phyloP scores from a whole-genome alignment of 116 monocot species.

The Iris pallida region DNA sequence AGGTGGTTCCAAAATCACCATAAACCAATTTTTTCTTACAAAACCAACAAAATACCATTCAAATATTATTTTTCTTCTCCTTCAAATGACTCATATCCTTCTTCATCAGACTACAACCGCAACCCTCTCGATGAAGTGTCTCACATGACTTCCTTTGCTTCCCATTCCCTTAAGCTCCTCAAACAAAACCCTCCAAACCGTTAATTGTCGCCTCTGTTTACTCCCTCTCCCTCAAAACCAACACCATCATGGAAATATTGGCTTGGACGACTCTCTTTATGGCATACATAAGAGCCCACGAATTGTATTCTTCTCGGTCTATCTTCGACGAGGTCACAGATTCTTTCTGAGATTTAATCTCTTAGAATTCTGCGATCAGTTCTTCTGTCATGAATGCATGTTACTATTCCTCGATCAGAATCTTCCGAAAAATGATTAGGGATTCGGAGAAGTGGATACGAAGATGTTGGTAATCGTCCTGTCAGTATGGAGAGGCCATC shows the following conservation, averaged over 20 bases:
- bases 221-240: conserved; percentile 26
- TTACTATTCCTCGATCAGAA: conserved; percentile 8
- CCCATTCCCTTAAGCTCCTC: conserved; percentile 8
- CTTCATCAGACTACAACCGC: not conserved
- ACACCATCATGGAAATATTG: conserved; percentile 15
- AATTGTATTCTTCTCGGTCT: conserved; percentile 23
- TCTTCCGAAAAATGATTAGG: conserved; percentile 30
- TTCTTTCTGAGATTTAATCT: conserved; percentile 21
- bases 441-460: conserved; percentile 31
- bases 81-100: too few species aligned
- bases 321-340: conserved; percentile 33
- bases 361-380: conserved; percentile 47
- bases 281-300: conserved; percentile 28
- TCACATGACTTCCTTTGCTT: conserved; percentile 10
- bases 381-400: conserved; percentile 23
- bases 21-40: too few species aligned
- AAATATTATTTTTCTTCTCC: too few species aligned
- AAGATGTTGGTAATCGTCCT: conserved; percentile 35
- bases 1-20: too few species aligned
- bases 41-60: too few species aligned
- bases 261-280: conserved; percentile 35
- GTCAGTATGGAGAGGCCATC: conserved; percentile 33
- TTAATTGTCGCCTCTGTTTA: conserved; percentile 25
- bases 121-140: conserved; percentile 27
- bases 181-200: not conserved